Percentiles rank a stretch among this genome's conserved stretches.
These are phyloP conservation scores for Colletotrichum sp. DNA, from an alignment of 2,329 filamentous ascomycete genomes.

Conservation along the genomic window DNA sequence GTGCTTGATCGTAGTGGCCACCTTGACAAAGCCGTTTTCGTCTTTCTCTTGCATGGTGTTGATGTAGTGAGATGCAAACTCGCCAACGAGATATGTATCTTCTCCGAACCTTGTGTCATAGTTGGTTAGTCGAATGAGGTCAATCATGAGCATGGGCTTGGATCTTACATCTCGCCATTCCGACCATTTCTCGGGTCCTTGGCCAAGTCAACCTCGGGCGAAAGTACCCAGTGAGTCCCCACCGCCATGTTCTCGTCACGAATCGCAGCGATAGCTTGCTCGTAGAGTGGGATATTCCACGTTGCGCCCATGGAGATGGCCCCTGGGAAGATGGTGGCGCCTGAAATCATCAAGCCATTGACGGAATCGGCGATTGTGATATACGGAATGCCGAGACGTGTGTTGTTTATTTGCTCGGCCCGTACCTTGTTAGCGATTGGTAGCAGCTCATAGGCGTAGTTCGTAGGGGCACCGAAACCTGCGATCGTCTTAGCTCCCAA, in stretches of 20 bases:
- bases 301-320: constrained; percentile 32
- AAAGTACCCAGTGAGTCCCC: constrained; percentile 37
- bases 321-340: constrained; percentile 35
- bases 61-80: constrained; percentile 35
- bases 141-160: too few relatives aligned
- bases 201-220: constrained; percentile 35
- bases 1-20: constrained; percentile 41
- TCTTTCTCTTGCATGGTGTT: constrained; percentile 39
- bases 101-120: constrained; percentile 31
- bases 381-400: constrained; percentile 26
- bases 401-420: constrained; percentile 23
- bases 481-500: not conserved
- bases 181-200: constrained; percentile 32
- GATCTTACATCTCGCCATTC: constrained; percentile 26
- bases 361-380: constrained; percentile 31
- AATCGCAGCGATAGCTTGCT: constrained; percentile 28
- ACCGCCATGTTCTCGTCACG: constrained; percentile 35
- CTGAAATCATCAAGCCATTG: constrained; percentile 32
- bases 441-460: constrained; percentile 31
- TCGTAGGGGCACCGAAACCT: constrained; percentile 32
- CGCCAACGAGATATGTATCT: constrained; percentile 33
- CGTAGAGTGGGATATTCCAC: constrained; percentile 34
- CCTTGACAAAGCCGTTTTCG: constrained; percentile 33
- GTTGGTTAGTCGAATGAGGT: not conserved
- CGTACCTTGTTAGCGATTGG: constrained; percentile 29